Evolutionary conservation across 495 filamentous ascomycete species (phyloP).

Genomic region (Trichoderma virens): DNA sequence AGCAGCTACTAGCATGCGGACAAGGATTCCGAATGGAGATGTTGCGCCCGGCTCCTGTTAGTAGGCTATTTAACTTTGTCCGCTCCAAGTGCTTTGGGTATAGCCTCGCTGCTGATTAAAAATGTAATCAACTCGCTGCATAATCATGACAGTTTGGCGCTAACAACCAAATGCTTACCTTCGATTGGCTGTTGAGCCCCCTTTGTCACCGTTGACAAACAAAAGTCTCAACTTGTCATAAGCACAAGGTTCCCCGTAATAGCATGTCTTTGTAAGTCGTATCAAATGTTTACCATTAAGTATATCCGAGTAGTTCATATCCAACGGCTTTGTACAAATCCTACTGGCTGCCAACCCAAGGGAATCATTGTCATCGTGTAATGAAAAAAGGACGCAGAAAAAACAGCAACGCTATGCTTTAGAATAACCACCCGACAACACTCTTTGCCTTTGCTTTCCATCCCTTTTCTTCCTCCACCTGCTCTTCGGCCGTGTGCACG

Average conservation of each 20-base stretch:
- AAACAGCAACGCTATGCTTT: background rate
- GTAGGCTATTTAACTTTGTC: background rate
- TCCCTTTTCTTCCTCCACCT: background rate
- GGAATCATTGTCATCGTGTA: background rate
- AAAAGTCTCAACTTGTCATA: background rate
- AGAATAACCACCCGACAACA: background rate
- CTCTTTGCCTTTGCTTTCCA: constrained; percentile 6
- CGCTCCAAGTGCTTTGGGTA: background rate
- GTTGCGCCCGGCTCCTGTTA: no score
- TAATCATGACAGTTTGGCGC: background rate
- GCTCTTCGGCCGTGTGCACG: constrained; percentile 15
- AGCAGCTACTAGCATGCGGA: no score
- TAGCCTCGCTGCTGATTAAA: background rate
- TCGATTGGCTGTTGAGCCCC: background rate
- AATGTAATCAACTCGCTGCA: background rate
- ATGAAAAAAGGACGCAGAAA: background rate
- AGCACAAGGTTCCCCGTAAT: background rate
- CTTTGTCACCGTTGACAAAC: background rate
- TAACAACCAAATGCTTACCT: background rate
- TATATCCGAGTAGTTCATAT: background rate
- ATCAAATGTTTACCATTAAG: background rate
- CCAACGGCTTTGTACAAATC: constrained; percentile 2
- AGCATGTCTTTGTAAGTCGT: no score
- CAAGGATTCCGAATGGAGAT: no score
- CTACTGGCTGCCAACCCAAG: background rate